Conservation (phyloP, 1,284 basidiomycete genomes). For the Ganoderma leucocontextum region DNA sequence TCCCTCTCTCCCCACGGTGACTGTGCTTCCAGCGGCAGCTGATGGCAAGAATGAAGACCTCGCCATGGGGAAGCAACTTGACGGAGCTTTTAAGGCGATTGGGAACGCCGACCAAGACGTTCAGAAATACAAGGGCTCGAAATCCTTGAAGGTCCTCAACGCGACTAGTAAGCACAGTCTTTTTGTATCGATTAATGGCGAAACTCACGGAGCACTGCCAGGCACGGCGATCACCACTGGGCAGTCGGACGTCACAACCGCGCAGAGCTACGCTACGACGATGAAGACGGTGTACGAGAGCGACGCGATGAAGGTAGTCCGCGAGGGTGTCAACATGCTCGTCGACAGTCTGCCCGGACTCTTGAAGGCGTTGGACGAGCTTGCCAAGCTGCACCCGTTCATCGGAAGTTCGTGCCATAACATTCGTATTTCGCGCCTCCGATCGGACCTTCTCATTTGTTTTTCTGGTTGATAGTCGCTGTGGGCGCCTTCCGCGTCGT, state of each 20-base stretch:
- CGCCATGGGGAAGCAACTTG: conserved; percentile 16
- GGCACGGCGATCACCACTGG: neutral
- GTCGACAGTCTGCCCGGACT: conserved; percentile 38
- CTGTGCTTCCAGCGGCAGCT: conserved; percentile 7
- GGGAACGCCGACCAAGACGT: conserved; percentile 12
- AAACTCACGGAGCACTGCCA: neutral
- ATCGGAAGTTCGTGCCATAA: conserved; percentile 35
- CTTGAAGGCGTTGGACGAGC: conserved; percentile 39
- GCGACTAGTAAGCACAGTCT: conserved; percentile 15
- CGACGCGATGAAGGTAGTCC: conserved; percentile 21
- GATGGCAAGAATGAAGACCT: conserved; percentile 8
- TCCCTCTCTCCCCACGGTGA: neutral
- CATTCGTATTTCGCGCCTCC: too few relatives aligned
- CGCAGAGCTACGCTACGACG: conserved; percentile 11
- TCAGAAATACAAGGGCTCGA: conserved; percentile 18
- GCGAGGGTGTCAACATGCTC: conserved; percentile 34
- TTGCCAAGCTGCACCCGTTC: conserved; percentile 41
- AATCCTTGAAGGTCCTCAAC: conserved; percentile 12
- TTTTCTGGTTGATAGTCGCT: conserved; percentile 44
- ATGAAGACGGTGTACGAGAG: conserved; percentile 17
- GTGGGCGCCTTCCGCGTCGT: conserved; percentile 54
- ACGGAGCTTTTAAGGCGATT: conserved; percentile 17
- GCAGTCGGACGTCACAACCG: conserved; percentile 18
- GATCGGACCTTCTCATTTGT: neutral
- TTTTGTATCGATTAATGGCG: neutral